A percentile compares a stretch with the other conserved stretches of the same genome.
These are phyloP conservation scores for Lophiotrema nucula DNA, from an alignment of 495 filamentous ascomycete species.

Conservation along the genomic window DNA sequence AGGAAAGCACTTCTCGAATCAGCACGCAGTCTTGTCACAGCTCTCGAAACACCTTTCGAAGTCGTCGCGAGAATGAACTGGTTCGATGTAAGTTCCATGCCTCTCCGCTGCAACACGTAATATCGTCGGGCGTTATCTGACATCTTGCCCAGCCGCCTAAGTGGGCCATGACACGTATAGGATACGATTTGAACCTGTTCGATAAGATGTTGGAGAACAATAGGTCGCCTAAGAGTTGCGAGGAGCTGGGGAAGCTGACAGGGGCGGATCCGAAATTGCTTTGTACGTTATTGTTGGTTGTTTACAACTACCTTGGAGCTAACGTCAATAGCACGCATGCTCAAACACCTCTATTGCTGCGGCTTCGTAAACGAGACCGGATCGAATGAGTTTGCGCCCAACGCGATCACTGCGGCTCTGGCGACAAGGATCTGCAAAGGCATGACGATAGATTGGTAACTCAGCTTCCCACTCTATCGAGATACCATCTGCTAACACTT, in stretches of 20 bases:
- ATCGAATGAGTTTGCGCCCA: background rate
- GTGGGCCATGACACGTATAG: background rate
- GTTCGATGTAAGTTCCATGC: background rate
- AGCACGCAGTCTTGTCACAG: constrained; percentile 1
- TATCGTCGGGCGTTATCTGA: too few relatives aligned
- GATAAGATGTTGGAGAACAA: background rate
- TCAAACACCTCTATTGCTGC: background rate
- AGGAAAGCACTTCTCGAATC: background rate
- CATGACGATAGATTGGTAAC: constrained; percentile 2
- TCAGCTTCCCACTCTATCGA: background rate
- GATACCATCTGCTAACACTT: background rate
- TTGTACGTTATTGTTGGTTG: background rate
- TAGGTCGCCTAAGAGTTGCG: background rate
- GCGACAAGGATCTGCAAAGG: background rate
- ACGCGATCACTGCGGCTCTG: constrained; percentile 2
- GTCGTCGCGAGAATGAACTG: constrained; percentile 4
- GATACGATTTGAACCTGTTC: background rate
- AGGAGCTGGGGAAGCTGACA: constrained; percentile 3
- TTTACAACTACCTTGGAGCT: background rate
- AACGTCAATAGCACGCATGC: background rate
- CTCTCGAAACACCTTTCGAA: constrained; percentile 3
- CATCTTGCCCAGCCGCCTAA: background rate
- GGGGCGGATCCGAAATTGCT: background rate
- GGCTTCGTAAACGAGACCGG: constrained; percentile 5
- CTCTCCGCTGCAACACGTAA: background rate